phyloP scores from a whole-genome alignment of 23 red algal genomes.

The Agarophyton chilense region DNA sequence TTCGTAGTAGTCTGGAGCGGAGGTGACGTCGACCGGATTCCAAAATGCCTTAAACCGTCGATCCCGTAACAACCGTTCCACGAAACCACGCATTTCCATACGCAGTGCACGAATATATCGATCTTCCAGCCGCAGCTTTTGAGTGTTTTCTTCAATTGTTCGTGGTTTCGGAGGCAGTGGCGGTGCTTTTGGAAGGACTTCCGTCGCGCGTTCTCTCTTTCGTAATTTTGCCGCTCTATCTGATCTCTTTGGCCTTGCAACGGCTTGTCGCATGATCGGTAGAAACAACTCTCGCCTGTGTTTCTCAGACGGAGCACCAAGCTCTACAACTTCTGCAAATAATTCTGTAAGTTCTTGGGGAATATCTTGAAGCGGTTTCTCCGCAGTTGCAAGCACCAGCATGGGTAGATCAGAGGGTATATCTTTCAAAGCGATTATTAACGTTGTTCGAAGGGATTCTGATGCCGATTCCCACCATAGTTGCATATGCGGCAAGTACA shows the following conservation, averaged over 20 bases:
- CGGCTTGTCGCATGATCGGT: slow-evolving; percentile 61
- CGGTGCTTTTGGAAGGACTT: slow-evolving; percentile 73
- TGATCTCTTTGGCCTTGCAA: slow-evolving; percentile 35
- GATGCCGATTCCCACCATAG: slow-evolving; percentile 75
- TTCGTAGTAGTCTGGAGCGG: slow-evolving; percentile 91
- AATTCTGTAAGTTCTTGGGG: slow-evolving; percentile 54
- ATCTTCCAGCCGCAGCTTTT: slow-evolving; percentile 59
- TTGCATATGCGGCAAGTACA: slow-evolving; percentile 84
- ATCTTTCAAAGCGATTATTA: slow-evolving; percentile 69
- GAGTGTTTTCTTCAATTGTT: slow-evolving; percentile 20
- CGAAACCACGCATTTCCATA: slow-evolving; percentile 87
- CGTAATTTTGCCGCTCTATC: slow-evolving; percentile 27
- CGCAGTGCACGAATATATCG: slow-evolving; percentile 72
- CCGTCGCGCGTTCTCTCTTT: slow-evolving; percentile 24
- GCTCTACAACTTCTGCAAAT: slow-evolving; percentile 46
- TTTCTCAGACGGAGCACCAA: slow-evolving; percentile 55
- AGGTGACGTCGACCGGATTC: slow-evolving; percentile 72
- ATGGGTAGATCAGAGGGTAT: slow-evolving; percentile 73
- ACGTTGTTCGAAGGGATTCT: slow-evolving; percentile 38
- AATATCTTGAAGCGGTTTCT: slow-evolving; percentile 40
- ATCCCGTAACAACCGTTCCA: slow-evolving; percentile 78
- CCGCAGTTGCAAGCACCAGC: slow-evolving; percentile 80
- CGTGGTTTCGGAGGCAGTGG: slow-evolving; percentile 39
- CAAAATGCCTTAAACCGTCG: slow-evolving; percentile 82
- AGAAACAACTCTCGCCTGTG: slow-evolving; percentile 56